phyloP scores from a whole-genome alignment of 2,329 filamentous ascomycete species.

The Arthrobotrys conoides region DNA sequence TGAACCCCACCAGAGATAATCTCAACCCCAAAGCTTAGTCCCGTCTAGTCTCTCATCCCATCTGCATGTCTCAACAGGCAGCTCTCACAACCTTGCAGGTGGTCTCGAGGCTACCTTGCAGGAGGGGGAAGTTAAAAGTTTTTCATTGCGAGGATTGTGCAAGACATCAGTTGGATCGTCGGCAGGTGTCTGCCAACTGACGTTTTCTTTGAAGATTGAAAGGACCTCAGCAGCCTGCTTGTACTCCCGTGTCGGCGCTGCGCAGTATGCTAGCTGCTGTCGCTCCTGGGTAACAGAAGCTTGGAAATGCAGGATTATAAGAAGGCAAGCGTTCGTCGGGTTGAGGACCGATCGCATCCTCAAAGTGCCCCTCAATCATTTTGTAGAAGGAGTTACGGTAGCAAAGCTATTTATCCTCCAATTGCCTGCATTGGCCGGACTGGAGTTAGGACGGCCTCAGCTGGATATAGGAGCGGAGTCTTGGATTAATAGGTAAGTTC shows the following conservation, averaged over 20 bases:
- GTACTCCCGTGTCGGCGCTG: constrained; percentile 35
- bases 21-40: constrained; percentile 26
- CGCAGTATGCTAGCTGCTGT: constrained; percentile 39
- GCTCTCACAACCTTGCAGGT: constrained; percentile 42
- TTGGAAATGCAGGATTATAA: constrained; percentile 41
- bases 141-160: constrained; percentile 41
- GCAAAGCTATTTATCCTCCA: background rate
- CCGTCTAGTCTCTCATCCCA: constrained; percentile 28
- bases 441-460: background rate
- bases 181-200: constrained; percentile 50
- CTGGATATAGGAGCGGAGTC: background rate
- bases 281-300: constrained; percentile 5
- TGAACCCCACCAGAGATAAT: constrained; percentile 43
- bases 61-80: constrained; percentile 37
- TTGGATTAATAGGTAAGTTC: constrained; percentile 18
- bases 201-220: constrained; percentile 40
- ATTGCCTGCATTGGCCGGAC: constrained; percentile 12
- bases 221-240: constrained; percentile 17
- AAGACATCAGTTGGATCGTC: constrained; percentile 51
- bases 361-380: constrained; percentile 26
- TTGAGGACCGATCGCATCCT: constrained; percentile 14
- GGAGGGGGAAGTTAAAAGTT: constrained; percentile 36
- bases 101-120: constrained; percentile 45
- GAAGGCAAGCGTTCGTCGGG: constrained; percentile 36
- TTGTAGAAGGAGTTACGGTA: constrained; percentile 16